Base-by-base conservation (phyloP, 257 asterid species). In the Fraxinus excelsior region DNA sequence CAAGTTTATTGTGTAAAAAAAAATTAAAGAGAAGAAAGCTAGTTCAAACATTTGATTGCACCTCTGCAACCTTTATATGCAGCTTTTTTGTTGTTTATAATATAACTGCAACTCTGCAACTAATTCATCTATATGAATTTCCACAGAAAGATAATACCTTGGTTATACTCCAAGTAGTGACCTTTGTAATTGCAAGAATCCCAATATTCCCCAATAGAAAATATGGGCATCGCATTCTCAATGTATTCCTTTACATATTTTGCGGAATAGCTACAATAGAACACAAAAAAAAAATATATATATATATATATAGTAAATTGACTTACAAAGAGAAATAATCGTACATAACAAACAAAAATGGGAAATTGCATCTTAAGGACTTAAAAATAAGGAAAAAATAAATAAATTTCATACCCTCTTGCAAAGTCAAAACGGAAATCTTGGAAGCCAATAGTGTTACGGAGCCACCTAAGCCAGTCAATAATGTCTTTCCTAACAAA, bases 401-500 rank as follows among this genome's bases (percentile, higher is more conserved):
- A n/a, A 7, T 29, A 53, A 37, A 18, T 31, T 73, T 8, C 79
- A 71, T 91, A 95, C 99, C 99, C 99, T 91, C 80, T 85, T 7
- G 96, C 96, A 81, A 95, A 95, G 88, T 95, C 98, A 77, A 95
- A 95, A 51, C 99, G 98, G 74, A 93, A 93, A 86, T 95, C 99
- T 87, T 95, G 97, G 90, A 95, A 95, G 78, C 97, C 99, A 62
- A 88, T 80, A 74, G 85, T 65, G 62, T 87, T 75, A 2, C 91
- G 88, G 70, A 95, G 84, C 99, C 99, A 95, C 37, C 74, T 81
- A 34, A 93, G 95, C 99, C 99, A 95, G 62, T 80, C 83, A 31
- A 49, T 78, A 29, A 95, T 86, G 89, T 93, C 99, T 84, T 89
- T 95, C 80, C 97, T 83, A 25, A 95, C 98, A 75, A 91, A 93